These are phyloP conservation scores for Gilbertella persicaria DNA, from an alignment of 371 early-diverging fungal genomes.

Conservation along the genomic window DNA sequence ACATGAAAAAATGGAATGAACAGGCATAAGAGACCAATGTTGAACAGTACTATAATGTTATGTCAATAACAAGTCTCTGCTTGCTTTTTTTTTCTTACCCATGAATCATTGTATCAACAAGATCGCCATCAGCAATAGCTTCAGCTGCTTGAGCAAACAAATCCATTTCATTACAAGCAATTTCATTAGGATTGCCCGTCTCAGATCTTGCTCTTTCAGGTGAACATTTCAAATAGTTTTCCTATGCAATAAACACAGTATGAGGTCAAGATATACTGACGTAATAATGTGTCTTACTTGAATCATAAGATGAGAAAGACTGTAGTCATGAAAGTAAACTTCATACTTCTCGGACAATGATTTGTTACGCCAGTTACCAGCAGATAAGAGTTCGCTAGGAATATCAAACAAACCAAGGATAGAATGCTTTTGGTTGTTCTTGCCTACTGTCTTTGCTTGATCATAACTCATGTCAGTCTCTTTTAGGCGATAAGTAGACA, in stretches of 20 bases:
- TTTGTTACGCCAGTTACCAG: constrained; percentile 49
- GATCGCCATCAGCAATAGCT: constrained; percentile 86
- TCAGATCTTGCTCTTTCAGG: constrained; percentile 26
- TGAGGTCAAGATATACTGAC: not conserved
- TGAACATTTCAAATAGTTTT: constrained; percentile 45
- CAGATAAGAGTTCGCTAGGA: constrained; percentile 66
- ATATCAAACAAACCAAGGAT: constrained; percentile 87
- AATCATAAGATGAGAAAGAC: constrained; percentile 87
- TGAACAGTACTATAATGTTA: constrained; percentile 52
- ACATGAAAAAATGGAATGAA: constrained; percentile 90
- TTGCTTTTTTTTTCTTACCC: constrained; percentile 50
- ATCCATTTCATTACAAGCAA: constrained; percentile 46
- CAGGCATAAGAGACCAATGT: constrained; percentile 92
- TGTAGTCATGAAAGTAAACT: constrained; percentile 94
- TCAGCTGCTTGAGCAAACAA: constrained; percentile 85
- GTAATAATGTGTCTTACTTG: not conserved
- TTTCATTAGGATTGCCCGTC: constrained; percentile 21
- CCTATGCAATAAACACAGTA: constrained; percentile 27
- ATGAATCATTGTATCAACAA: constrained; percentile 82
- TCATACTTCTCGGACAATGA: constrained; percentile 82
- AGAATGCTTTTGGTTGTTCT: constrained; percentile 79
- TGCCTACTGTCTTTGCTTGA: constrained; percentile 72
- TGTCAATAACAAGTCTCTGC: not conserved
- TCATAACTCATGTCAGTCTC: constrained; percentile 75
- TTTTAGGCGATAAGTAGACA: constrained; percentile 85